Evolutionary conservation across 352 stramenopile genomes (phyloP).

Genomic region (Pythium sp.): DNA sequence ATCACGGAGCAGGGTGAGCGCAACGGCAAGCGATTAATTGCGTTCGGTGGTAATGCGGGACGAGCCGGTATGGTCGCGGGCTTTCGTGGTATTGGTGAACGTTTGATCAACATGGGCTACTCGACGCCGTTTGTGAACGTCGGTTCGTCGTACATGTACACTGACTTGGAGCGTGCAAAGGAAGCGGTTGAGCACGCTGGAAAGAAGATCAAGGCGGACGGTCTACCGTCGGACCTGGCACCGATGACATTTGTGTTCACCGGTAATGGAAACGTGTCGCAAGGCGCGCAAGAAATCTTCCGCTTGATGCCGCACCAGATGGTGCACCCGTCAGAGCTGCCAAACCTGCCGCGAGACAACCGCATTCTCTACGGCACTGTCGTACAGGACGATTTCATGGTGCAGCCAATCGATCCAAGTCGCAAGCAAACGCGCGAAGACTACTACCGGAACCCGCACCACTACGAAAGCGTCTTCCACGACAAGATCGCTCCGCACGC

Average conservation of each 20-base stretch:
- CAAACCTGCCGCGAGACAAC: conserved; percentile 60
- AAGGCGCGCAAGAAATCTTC: conserved; percentile 95
- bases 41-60: conserved; percentile 94
- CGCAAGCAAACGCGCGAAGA: conserved; percentile 49
- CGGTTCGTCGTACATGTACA: conserved; percentile 93
- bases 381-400: conserved; percentile 74
- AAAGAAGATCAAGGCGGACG: conserved; percentile 73
- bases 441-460: conserved; percentile 89
- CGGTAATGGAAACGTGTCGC: conserved; percentile 92
- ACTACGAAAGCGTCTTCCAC: conserved; percentile 92
- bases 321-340: conserved; percentile 86
- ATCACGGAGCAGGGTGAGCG: conserved; percentile 86
- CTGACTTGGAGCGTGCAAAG: conserved; percentile 87
- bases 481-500: conserved; percentile 86
- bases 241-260: conserved; percentile 93
- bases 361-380: conserved; percentile 77
- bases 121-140: conserved; percentile 95
- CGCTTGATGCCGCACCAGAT: conserved; percentile 92
- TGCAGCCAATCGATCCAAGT: conserved; percentile 39
- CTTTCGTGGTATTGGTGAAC: conserved; percentile 91
- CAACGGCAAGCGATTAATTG: conserved; percentile 86
- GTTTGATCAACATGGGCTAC: conserved; percentile 90
- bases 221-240: conserved; percentile 69
- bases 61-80: conserved; percentile 93
- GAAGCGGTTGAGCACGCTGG: conserved; percentile 81